phyloP scores from a whole-genome alignment of 371 early-diverging fungal genomes.

The Mucor lusitanicus region DNA sequence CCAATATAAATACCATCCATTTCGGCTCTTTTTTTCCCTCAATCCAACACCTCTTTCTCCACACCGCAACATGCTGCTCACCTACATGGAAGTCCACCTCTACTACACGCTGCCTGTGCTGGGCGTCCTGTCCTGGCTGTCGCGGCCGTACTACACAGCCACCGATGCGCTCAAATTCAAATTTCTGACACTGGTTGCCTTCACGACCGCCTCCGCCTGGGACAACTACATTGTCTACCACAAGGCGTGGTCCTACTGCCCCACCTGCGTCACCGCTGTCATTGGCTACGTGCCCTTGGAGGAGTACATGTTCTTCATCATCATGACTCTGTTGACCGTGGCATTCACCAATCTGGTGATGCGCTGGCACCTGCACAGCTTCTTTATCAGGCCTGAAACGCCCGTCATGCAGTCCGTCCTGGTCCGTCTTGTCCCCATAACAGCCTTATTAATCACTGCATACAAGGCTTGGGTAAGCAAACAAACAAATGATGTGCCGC shows the following conservation, averaged over 20 bases:
- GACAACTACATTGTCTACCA: conserved; percentile 63
- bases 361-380: conserved; percentile 46
- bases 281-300: conserved; percentile 68
- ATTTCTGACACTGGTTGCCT: conserved; percentile 46
- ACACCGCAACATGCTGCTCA: conserved; percentile 32
- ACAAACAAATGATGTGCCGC: neutral
- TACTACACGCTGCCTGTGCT: conserved; percentile 60
- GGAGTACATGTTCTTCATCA: conserved; percentile 66
- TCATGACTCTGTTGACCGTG: conserved; percentile 58
- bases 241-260: conserved; percentile 58
- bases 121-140: conserved; percentile 30
- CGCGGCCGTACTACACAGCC: conserved; percentile 42
- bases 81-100: conserved; percentile 63
- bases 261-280: conserved; percentile 50
- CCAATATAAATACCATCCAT: neutral
- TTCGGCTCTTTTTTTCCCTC: neutral
- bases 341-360: conserved; percentile 44
- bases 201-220: conserved; percentile 63
- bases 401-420: conserved; percentile 25
- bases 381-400: conserved; percentile 32
- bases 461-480: conserved; percentile 43
- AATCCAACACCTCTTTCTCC: conserved; percentile 2
- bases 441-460: conserved; percentile 28
- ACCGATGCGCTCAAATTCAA: conserved; percentile 46
- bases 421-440: conserved; percentile 40